Evolutionary conservation across 345 rosid genomes (phyloP).

Genomic region (Gossypium longicalyx): DNA sequence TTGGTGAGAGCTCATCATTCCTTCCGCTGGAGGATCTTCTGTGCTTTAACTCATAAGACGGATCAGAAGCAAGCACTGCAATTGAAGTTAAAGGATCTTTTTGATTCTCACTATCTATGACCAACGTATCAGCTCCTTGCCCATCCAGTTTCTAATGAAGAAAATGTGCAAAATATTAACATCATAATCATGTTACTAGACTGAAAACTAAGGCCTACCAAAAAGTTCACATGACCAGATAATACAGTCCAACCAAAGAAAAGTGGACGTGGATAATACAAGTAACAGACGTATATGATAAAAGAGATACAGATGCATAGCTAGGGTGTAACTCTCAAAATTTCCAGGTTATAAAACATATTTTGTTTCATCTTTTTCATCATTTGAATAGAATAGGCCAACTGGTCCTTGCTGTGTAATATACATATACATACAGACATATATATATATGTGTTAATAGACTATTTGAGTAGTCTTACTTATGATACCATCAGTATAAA

Average conservation of each 20-base stretch:
- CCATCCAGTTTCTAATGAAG: constrained; percentile 49
- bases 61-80: constrained; percentile 41
- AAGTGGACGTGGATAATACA: not conserved
- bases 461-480: not conserved
- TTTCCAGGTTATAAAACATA: not conserved
- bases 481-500: not conserved
- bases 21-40: constrained; percentile 70
- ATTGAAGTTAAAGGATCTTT: constrained; percentile 49
- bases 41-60: constrained; percentile 55
- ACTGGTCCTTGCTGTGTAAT: not conserved
- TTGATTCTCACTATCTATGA: constrained; percentile 53
- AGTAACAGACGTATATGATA: not conserved
- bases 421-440: not conserved
- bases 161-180: constrained; percentile 19
- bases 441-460: not conserved
- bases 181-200: not conserved
- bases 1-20: constrained; percentile 72
- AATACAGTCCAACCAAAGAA: not conserved
- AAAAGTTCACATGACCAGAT: not conserved
- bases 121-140: constrained; percentile 44
- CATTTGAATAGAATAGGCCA: not conserved
- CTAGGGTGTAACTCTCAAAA: not conserved
- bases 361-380: not conserved
- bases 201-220: not conserved
- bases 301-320: constrained; percentile 7